Conservation (phyloP, 805 yeast genomes). For the Sugiyamaella lignohabitans region DNA sequence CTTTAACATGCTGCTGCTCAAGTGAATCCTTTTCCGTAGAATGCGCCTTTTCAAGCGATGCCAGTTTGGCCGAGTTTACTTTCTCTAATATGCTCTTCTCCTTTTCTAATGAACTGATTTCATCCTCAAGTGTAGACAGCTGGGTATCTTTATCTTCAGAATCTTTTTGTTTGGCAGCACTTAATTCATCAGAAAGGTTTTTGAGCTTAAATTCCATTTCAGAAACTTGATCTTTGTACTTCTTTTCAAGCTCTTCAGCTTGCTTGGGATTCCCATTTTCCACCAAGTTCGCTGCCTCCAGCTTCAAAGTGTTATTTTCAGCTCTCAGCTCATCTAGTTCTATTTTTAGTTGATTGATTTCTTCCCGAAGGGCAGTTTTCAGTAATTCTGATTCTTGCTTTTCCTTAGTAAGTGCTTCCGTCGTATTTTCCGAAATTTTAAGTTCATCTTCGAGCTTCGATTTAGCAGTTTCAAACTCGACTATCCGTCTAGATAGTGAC, state of each 20-base stretch:
- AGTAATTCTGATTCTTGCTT: not conserved
- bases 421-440: not conserved
- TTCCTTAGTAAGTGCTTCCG: not conserved
- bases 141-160: no score
- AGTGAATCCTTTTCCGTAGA: conserved; percentile 1
- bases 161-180: not conserved
- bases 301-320: not conserved
- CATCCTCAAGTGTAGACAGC: not conserved
- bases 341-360: not conserved
- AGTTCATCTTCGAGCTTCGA: conserved; percentile 1
- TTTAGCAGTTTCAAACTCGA: not conserved
- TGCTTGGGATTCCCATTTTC: not conserved
- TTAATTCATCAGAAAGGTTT: not conserved
- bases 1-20: not conserved
- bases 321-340: not conserved
- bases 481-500: not conserved
- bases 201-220: not conserved
- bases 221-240: not conserved
- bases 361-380: not conserved
- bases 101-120: not conserved
- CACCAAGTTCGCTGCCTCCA: not conserved
- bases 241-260: not conserved
- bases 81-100: conserved; percentile 3
- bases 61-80: not conserved
- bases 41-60: not conserved